Conservation (phyloP, 805 yeast species). For the Komagataella ulmi region DNA sequence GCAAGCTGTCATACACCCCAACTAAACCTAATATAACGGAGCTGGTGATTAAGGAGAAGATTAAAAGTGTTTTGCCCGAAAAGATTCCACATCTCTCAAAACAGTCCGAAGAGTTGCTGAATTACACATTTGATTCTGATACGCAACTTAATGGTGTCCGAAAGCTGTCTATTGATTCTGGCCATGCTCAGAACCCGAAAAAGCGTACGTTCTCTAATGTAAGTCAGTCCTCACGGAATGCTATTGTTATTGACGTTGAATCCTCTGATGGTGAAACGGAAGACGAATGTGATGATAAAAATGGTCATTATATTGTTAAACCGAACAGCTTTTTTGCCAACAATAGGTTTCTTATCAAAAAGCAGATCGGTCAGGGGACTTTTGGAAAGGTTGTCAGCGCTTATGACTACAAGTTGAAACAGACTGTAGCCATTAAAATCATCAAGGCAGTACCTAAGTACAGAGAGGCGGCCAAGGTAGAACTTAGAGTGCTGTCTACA, state of each 20-base stretch:
- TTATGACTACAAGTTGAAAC: conserved; percentile 45
- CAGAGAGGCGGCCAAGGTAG: conserved; percentile 91
- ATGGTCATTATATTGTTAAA: conserved; percentile 61
- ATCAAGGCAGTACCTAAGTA: conserved; percentile 88
- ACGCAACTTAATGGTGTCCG: conserved; percentile 5
- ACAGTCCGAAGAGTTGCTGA: conserved; percentile 4
- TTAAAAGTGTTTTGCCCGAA: conserved; percentile 27
- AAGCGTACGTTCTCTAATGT: background rate
- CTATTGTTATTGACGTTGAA: background rate
- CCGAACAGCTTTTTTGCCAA: conserved; percentile 56
- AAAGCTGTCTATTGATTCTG: conserved; percentile 7
- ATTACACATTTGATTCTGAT: conserved; percentile 15
- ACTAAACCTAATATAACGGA: conserved; percentile 11
- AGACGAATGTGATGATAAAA: conserved; percentile 41
- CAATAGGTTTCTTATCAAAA: conserved; percentile 49
- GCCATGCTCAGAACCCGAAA: conserved; percentile 10
- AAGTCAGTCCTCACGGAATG: background rate
- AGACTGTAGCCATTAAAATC: conserved; percentile 79
- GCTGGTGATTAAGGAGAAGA: conserved; percentile 21
- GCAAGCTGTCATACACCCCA: conserved; percentile 26
- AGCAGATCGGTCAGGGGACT: conserved; percentile 81
- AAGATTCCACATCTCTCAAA: conserved; percentile 13
- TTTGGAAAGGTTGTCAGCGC: conserved; percentile 85
- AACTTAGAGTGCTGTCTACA: conserved; percentile 69
- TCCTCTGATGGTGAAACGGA: conserved; percentile 12